Evolutionary conservation across 2,329 filamentous ascomycete genomes (phyloP).

Genomic region (Colletotrichum sublineola): DNA sequence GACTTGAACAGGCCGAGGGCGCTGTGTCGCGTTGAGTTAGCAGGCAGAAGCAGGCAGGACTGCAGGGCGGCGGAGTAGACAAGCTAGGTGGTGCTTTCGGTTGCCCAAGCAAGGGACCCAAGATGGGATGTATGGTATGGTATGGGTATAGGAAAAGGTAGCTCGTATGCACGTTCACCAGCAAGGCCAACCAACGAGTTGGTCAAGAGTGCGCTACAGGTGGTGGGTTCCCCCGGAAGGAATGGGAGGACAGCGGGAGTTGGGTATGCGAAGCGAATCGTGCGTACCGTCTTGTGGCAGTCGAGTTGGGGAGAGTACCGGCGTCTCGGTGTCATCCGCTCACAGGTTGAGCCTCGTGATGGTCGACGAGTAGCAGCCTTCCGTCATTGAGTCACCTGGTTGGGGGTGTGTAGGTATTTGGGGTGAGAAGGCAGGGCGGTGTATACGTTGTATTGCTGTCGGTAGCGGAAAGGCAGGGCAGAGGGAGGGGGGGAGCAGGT

Average conservation of each 20-base stretch:
- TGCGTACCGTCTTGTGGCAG: constrained; percentile 6
- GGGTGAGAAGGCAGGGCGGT: background rate
- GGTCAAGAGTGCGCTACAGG: constrained; percentile 5
- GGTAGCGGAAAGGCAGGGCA: constrained; percentile 20
- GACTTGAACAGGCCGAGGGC: constrained; percentile 24
- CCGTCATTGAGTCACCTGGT: constrained; percentile 42
- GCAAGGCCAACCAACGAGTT: constrained; percentile 1
- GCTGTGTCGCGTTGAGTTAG: background rate
- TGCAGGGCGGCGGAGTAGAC: constrained; percentile 21
- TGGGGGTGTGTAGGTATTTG: background rate
- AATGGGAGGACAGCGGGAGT: background rate
- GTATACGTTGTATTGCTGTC: constrained; percentile 6
- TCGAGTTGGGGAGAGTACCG: constrained; percentile 30
- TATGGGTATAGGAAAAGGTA: background rate
- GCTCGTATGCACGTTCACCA: constrained; percentile 11
- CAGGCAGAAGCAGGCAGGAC: constrained; percentile 11
- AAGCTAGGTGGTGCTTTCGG: constrained; percentile 37
- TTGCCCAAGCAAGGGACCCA: constrained; percentile 16
- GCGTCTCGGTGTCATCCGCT: constrained; percentile 36
- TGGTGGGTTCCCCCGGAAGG: background rate
- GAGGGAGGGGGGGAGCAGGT: background rate
- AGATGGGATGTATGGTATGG: background rate
- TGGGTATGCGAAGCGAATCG: constrained; percentile 8
- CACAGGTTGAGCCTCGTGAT: constrained; percentile 40
- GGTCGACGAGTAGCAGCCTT: constrained; percentile 33